phyloP scores from a whole-genome alignment of 2,329 filamentous ascomycete species.

The Botrytis fragariae region DNA sequence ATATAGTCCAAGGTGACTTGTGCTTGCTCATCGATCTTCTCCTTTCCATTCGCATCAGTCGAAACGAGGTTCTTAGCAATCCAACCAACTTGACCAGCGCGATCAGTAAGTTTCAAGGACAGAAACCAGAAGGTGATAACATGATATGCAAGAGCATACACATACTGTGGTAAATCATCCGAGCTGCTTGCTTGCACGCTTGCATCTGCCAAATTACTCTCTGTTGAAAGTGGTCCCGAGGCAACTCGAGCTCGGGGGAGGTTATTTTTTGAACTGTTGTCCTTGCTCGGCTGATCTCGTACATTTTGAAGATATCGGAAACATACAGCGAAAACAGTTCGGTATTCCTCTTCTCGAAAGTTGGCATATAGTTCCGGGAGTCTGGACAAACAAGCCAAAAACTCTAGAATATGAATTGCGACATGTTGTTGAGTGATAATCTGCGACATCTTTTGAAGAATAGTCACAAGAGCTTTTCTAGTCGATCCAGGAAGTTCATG shows the following conservation, averaged over 20 bases:
- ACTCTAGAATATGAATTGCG: conserved; percentile 92
- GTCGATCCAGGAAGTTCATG: conserved; percentile 88
- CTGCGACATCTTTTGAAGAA: conserved; percentile 89
- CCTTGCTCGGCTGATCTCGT: conserved; percentile 56
- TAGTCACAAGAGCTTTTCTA: conserved; percentile 78
- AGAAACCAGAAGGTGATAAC: conserved; percentile 98
- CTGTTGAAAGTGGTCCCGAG: conserved; percentile 29
- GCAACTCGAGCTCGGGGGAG: conserved; percentile 35
- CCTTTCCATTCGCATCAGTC: conserved; percentile 69
- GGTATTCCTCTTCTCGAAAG: conserved; percentile 87
- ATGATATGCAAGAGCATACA: conserved; percentile 90
- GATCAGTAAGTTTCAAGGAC: conserved; percentile 78
- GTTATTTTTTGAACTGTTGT: conserved; percentile 40
- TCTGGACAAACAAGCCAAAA: conserved; percentile 83
- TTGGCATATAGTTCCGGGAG: conserved; percentile 83
- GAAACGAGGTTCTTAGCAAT: conserved; percentile 82
- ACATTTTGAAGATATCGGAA: conserved; percentile 91
- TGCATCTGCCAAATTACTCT: conserved; percentile 45
- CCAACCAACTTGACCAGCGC: conserved; percentile 81
- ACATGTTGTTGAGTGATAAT: conserved; percentile 93
- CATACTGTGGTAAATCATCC: conserved; percentile 86
- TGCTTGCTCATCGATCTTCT: conserved; percentile 84
- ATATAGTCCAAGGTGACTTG: conserved; percentile 93
- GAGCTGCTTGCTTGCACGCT: conserved; percentile 45
- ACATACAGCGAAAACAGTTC: conserved; percentile 91